These are phyloP conservation scores for Striga hermonthica DNA, from an alignment of 305 asterid genomes.

Conservation along the genomic window DNA sequence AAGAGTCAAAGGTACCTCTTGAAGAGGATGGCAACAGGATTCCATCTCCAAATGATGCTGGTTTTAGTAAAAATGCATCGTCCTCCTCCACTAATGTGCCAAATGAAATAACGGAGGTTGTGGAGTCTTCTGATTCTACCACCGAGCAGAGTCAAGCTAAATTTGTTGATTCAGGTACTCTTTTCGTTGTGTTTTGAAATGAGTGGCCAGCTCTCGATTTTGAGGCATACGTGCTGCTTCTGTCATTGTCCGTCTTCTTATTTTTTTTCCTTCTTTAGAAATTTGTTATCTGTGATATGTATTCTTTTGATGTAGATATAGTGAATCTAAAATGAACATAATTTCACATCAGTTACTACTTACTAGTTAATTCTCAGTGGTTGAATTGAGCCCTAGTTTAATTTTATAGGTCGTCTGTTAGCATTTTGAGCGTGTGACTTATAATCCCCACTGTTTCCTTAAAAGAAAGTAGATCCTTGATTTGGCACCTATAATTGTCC, in stretches of 20 bases:
- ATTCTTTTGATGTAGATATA: slow-evolving; percentile 7
- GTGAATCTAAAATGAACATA: slow-evolving; percentile 15
- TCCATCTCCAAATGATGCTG: slow-evolving; percentile 28
- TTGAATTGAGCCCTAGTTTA: neutral
- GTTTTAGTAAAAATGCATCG: slow-evolving; percentile 26
- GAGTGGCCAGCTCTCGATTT: slow-evolving; percentile 2
- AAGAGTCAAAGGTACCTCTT: slow-evolving; percentile 18
- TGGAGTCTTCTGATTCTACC: slow-evolving; percentile 41
- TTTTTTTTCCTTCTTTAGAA: neutral
- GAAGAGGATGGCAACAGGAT: slow-evolving; percentile 30
- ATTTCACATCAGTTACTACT: slow-evolving; percentile 10
- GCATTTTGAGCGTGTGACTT: neutral
- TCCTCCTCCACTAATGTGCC: slow-evolving; percentile 25
- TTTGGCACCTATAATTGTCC: slow-evolving; percentile 11
- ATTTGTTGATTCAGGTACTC: slow-evolving; percentile 52
- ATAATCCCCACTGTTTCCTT: slow-evolving; percentile 11
- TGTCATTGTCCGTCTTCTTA: neutral
- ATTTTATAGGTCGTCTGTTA: slow-evolving; percentile 18
- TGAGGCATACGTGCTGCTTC: neutral
- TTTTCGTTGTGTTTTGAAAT: slow-evolving; percentile 18
- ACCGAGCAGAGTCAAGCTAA: slow-evolving; percentile 33
- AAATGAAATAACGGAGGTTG: slow-evolving; percentile 27
- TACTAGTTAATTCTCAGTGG: neutral
- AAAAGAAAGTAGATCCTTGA: slow-evolving; percentile 16
- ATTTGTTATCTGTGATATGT: neutral